phyloP scores from a whole-genome alignment of 2,329 filamentous ascomycete species.

The Trichoderma sp. region DNA sequence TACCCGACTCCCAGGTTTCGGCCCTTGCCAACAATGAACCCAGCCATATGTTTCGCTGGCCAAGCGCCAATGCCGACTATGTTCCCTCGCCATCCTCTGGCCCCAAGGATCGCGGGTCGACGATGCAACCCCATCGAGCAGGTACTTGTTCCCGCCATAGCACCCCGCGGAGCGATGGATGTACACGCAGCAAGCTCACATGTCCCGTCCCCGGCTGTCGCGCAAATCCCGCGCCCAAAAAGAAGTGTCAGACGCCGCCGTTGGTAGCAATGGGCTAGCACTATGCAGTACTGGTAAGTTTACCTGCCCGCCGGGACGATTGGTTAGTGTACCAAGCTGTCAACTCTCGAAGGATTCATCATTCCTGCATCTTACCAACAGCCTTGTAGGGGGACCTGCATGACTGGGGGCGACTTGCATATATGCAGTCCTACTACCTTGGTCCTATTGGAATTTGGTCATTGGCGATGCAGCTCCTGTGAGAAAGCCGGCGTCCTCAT shows the following conservation, averaged over 20 bases:
- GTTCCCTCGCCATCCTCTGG: not conserved
- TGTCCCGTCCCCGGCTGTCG: not conserved
- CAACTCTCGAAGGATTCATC: not conserved
- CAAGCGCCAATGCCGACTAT: not conserved
- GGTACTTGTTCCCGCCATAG: not conserved
- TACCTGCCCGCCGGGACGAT: not conserved
- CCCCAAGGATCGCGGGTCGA: not conserved
- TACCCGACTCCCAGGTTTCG: not conserved
- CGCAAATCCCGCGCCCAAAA: not conserved
- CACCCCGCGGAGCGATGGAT: not conserved
- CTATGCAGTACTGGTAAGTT: not conserved
- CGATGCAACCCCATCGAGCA: not conserved
- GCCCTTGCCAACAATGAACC: not conserved
- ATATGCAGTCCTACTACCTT: not conserved
- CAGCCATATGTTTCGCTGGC: not conserved
- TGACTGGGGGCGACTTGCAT: slow-evolving; percentile 6
- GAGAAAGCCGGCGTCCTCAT: not conserved
- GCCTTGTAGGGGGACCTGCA: slow-evolving; percentile 25
- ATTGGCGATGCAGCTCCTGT: not conserved
- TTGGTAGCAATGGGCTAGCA: not conserved
- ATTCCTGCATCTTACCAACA: not conserved
- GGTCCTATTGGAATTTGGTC: not conserved
- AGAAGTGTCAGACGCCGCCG: not conserved
- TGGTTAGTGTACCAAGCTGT: not conserved
- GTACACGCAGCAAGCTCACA: not conserved